Evolutionary conservation across 2,329 filamentous ascomycete species (phyloP).

Genomic region (Aureobasidium sp.): DNA sequence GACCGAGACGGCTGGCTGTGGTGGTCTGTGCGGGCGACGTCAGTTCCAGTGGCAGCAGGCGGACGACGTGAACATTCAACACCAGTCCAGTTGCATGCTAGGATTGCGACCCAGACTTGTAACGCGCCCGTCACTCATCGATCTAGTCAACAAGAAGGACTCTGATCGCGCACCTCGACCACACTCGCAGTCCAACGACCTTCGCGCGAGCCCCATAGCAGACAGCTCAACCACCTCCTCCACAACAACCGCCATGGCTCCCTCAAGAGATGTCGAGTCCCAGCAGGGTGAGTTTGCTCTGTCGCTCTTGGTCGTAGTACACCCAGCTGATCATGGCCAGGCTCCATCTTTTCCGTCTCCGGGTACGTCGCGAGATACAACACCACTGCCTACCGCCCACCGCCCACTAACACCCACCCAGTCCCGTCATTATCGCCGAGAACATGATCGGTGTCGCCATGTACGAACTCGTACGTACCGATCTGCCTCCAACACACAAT

Average conservation of each 20-base stretch:
- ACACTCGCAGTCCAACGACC: slow-evolving; percentile 26
- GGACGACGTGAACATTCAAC: neutral
- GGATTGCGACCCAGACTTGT: slow-evolving; percentile 53
- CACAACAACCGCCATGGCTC: slow-evolving; percentile 2
- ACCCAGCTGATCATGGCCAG: slow-evolving; percentile 31
- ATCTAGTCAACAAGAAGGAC: slow-evolving; percentile 50
- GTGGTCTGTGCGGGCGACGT: slow-evolving; percentile 11
- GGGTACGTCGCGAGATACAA: slow-evolving; percentile 37
- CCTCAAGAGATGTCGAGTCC: slow-evolving; percentile 11
- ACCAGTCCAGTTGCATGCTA: slow-evolving; percentile 31
- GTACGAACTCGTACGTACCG: slow-evolving; percentile 80
- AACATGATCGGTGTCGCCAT: slow-evolving; percentile 99
- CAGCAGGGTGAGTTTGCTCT: neutral
- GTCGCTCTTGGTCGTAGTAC: neutral
- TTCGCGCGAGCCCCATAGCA: slow-evolving; percentile 19
- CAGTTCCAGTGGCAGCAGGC: neutral
- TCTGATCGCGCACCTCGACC: slow-evolving; percentile 36
- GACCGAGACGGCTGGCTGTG: neutral
- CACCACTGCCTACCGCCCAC: slow-evolving; percentile 15
- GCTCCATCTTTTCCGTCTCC: slow-evolving; percentile 65
- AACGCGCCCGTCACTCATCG: slow-evolving; percentile 55
- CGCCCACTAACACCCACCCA: slow-evolving; percentile 23
- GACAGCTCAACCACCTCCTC: slow-evolving; percentile 12
- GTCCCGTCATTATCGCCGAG: slow-evolving; percentile 93
- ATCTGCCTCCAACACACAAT: neutral